These are phyloP conservation scores for Ustilago tritici DNA, from an alignment of 1,284 basidiomycete genomes.

Conservation along the genomic window DNA sequence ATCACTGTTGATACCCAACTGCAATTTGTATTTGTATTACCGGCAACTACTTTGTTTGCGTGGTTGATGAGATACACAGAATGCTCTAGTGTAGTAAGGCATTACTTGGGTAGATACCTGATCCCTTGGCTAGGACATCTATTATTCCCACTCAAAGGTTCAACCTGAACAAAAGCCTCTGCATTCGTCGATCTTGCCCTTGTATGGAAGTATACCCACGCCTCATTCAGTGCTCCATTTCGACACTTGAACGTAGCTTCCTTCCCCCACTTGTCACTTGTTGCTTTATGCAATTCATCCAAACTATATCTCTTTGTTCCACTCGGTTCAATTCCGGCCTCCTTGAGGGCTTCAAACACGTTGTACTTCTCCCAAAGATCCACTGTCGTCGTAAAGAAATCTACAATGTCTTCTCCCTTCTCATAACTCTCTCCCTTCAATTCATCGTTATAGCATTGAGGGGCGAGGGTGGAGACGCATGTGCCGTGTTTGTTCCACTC, in stretches of 20 bases:
- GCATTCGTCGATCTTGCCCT: slow-evolving; percentile 24
- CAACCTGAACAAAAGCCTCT: slow-evolving; percentile 29
- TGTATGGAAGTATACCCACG: slow-evolving; percentile 51
- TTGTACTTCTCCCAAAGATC: slow-evolving; percentile 39
- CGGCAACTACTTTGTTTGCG: neutral
- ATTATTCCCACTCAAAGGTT: slow-evolving; percentile 37
- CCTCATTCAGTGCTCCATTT: slow-evolving; percentile 43
- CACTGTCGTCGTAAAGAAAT: slow-evolving; percentile 50
- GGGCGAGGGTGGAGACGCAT: slow-evolving; percentile 49
- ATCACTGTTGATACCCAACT: slow-evolving; percentile 1
- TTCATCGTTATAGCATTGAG: slow-evolving; percentile 36
- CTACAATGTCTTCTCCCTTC: slow-evolving; percentile 43
- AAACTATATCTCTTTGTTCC: slow-evolving; percentile 27
- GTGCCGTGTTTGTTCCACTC: slow-evolving; percentile 57
- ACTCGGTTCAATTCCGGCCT: slow-evolving; percentile 36
- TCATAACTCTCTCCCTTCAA: slow-evolving; percentile 1
- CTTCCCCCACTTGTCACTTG: slow-evolving; percentile 26
- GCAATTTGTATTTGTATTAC: slow-evolving; percentile 20
- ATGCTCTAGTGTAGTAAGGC: neutral
- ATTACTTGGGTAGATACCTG: slow-evolving; percentile 45
- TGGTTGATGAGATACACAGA: neutral
- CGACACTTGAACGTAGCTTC: slow-evolving; percentile 38
- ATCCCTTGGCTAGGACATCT: slow-evolving; percentile 41
- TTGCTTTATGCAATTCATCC: slow-evolving; percentile 27
- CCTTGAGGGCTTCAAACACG: slow-evolving; percentile 32